A percentile compares a stretch with the other conserved stretches of the same genome.
Evolutionary conservation across 1,284 basidiomycete genomes (phyloP).

Genomic region (Mycosarcoma mackinlayi): DNA sequence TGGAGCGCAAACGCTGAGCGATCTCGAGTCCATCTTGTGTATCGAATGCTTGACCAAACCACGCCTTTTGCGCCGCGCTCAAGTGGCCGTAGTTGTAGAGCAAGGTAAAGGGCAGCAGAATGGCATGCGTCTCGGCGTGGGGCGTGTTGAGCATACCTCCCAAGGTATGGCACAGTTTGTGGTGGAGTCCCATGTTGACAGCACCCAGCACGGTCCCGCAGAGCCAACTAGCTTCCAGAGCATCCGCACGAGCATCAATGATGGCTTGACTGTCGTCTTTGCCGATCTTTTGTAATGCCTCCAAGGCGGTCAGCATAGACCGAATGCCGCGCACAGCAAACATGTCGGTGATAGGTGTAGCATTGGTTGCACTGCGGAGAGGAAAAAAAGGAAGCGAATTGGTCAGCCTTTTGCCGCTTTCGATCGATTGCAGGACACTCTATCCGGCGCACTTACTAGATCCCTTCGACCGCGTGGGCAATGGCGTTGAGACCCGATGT

Average conservation of each 20-base stretch:
- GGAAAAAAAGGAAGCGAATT: constrained; percentile 69
- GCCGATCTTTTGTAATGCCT: constrained; percentile 65
- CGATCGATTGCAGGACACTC: no score
- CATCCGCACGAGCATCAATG: constrained; percentile 69
- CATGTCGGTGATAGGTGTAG: constrained; percentile 70
- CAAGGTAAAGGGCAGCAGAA: constrained; percentile 71
- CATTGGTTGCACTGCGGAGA: constrained; percentile 69
- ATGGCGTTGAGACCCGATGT: constrained; percentile 72
- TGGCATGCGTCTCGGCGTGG: constrained; percentile 72
- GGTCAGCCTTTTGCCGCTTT: not conserved
- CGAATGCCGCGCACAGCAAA: constrained; percentile 70
- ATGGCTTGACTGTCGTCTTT: constrained; percentile 48
- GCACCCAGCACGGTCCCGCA: constrained; percentile 70
- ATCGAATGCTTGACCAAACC: constrained; percentile 59
- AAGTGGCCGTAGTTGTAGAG: constrained; percentile 71
- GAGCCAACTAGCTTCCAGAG: constrained; percentile 71
- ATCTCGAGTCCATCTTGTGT: constrained; percentile 68
- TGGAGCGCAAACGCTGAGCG: constrained; percentile 70
- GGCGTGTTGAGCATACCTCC: constrained; percentile 71
- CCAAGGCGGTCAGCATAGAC: constrained; percentile 69
- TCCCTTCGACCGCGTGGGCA: constrained; percentile 68
- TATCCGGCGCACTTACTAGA: constrained; percentile 18
- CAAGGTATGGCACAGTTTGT: constrained; percentile 72
- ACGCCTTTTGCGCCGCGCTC: constrained; percentile 67
- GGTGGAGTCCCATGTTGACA: constrained; percentile 71